Evolutionary conservation across 2,329 filamentous ascomycete species (phyloP), one percentile per base, ranked within the genome.

Genomic region (Stagonosporopsis tanaceti): DNA sequence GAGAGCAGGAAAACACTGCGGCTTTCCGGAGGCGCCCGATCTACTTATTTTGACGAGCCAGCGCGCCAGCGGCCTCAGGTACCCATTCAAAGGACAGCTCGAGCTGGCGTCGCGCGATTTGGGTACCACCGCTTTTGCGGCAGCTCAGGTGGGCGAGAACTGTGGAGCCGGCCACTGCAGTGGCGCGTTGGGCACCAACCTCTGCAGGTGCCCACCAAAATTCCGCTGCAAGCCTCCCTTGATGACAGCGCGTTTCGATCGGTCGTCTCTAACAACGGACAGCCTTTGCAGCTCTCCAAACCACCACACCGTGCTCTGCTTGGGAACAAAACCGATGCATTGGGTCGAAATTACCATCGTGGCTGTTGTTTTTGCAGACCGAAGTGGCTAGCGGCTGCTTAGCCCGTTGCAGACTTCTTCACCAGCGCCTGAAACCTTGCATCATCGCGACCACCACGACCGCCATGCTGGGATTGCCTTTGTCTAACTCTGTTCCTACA

Each of bases 101-200:
- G 61, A 62, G 63, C 62, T 63, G 61, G 65, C 57, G 42, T 58
- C 55, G 64, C 57, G 59, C 60, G 57, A 44, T 61, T 70, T 69
- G 65, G 66, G 68, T 68, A 65, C 60, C 67, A 67, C 61, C 61
- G 62, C 61, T 62, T 57, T 53, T 57, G 57, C 58, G 57, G 65
- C 64, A 60, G 50, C 62, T 64, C 57, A 61, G 60, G 60, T 66
- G 65, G 63, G 61, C 63, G 55, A 59, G 32, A 57, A 68, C 61
- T 69, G 67, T 69, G 67, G 65, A 57, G 62, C 64, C 44, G 60
- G 52, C 58, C 47, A 60, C 46, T 50, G 47, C 39, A 60, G 64
- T 69, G 67, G 66, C 65, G 67, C 60, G 67, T 71, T 69, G 67
- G 67, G 67, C 66, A 62, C 59, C 68, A 69, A 69, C 58, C 57